These are phyloP conservation scores for Botrytis porri DNA, from an alignment of 2,329 filamentous ascomycete species.

Conservation along the genomic window DNA sequence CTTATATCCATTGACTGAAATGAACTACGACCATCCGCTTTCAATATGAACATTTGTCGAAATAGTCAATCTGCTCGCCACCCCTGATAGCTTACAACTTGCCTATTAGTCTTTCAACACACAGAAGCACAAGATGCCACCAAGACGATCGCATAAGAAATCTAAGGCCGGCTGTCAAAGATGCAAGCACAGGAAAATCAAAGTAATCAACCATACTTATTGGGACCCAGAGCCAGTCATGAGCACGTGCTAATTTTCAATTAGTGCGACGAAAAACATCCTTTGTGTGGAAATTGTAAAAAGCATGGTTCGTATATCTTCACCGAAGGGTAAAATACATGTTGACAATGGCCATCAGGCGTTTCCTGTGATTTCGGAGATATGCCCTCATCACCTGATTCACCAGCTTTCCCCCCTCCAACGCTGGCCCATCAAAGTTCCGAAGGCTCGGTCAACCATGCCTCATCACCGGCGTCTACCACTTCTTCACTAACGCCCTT, in stretches of 20 bases:
- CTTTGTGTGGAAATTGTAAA: slow-evolving; percentile 62
- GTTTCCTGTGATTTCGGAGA: slow-evolving; percentile 63
- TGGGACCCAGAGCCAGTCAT: not conserved
- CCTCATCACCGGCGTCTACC: slow-evolving; percentile 23
- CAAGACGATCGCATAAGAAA: slow-evolving; percentile 67
- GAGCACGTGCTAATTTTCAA: slow-evolving; percentile 8
- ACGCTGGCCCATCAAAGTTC: not conserved
- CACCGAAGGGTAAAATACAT: not conserved
- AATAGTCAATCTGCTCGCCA: not conserved
- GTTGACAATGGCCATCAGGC: slow-evolving; percentile 32
- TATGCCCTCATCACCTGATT: slow-evolving; percentile 22
- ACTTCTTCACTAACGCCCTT: slow-evolving; percentile 26
- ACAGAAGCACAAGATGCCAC: slow-evolving; percentile 51
- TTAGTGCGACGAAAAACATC: slow-evolving; percentile 63
- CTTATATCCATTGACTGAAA: not conserved
- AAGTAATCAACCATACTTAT: slow-evolving; percentile 45
- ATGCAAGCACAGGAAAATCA: slow-evolving; percentile 68
- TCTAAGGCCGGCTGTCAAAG: slow-evolving; percentile 63
- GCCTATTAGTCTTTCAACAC: not conserved
- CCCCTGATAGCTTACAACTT: not conserved
- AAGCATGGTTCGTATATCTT: slow-evolving; percentile 49
- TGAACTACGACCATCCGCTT: not conserved
- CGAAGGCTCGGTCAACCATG: slow-evolving; percentile 15
- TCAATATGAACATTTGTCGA: not conserved
- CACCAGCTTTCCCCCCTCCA: slow-evolving; percentile 21